Evolutionary conservation across 148 eudicot genomes (phyloP).

Genomic region (Cornus florida): DNA sequence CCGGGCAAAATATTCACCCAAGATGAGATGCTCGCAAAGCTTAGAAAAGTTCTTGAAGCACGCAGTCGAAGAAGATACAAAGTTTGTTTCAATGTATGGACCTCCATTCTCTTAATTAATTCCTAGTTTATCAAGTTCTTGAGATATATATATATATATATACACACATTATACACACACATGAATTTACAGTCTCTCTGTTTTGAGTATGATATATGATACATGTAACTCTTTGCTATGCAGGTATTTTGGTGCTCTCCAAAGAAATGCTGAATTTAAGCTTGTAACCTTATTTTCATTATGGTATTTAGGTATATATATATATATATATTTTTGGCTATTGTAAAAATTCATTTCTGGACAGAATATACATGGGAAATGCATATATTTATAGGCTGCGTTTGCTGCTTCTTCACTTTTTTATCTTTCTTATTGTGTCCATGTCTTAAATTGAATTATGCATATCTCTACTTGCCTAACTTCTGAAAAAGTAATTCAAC

Average conservation of each 20-base stretch:
- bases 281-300: not conserved
- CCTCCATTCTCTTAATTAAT: slow-evolving; percentile 14
- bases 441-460: not conserved
- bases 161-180: too few relatives aligned
- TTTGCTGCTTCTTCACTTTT: not conserved
- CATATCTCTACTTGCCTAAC: not conserved
- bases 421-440: not conserved
- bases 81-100: slow-evolving; percentile 38
- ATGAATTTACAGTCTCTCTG: not conserved
- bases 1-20: slow-evolving; percentile 30
- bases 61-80: slow-evolving; percentile 22
- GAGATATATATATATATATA: not conserved
- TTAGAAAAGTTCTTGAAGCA: slow-evolving; percentile 31
- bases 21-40: slow-evolving; percentile 36
- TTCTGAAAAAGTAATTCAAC: too few relatives aligned
- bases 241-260: slow-evolving; percentile 37
- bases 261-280: slow-evolving; percentile 17
- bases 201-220: not conserved
- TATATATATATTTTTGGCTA: too few relatives aligned
- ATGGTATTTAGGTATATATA: not conserved
- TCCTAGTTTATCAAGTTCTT: slow-evolving; percentile 28
- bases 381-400: not conserved
- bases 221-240: not conserved
- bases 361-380: not conserved
- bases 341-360: not conserved